Conservation (phyloP, 345 rosid species). For the Sonneratia caseolaris region DNA sequence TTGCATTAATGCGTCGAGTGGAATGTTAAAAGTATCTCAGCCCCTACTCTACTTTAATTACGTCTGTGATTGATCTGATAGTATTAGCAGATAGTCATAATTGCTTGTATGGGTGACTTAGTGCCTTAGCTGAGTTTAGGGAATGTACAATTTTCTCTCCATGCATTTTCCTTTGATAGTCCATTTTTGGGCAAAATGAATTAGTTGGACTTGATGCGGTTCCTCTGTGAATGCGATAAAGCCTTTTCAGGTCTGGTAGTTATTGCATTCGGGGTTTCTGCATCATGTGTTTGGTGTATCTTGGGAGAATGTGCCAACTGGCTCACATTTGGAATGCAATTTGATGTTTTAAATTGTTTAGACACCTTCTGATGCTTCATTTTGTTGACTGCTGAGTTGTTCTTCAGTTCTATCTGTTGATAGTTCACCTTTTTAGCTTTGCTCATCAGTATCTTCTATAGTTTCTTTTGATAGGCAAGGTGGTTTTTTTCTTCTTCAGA, state of each 20-base stretch:
- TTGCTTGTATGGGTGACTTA: neutral
- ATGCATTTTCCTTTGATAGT: neutral
- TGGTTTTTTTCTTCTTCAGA: too few relatives aligned
- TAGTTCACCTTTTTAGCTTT: too few relatives aligned
- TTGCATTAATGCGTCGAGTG: neutral
- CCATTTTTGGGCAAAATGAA: neutral
- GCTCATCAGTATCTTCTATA: too few relatives aligned
- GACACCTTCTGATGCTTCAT: neutral
- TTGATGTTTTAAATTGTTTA: neutral
- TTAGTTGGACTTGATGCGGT: neutral
- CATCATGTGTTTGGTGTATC: neutral
- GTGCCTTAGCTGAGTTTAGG: neutral
- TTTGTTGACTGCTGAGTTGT: neutral
- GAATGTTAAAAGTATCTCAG: neutral
- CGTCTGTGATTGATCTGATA: neutral
- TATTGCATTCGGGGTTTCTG: neutral
- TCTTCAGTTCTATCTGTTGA: too few relatives aligned
- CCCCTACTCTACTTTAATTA: neutral
- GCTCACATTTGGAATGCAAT: neutral
- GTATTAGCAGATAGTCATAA: neutral
- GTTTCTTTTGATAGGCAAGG: too few relatives aligned
- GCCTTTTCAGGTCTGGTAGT: neutral
- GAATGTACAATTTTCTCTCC: neutral
- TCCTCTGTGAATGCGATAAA: neutral
- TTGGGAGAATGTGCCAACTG: neutral